Base-by-base conservation (phyloP, 2,329 filamentous ascomycete genomes). In the Paraconiothyrium sp. region DNA sequence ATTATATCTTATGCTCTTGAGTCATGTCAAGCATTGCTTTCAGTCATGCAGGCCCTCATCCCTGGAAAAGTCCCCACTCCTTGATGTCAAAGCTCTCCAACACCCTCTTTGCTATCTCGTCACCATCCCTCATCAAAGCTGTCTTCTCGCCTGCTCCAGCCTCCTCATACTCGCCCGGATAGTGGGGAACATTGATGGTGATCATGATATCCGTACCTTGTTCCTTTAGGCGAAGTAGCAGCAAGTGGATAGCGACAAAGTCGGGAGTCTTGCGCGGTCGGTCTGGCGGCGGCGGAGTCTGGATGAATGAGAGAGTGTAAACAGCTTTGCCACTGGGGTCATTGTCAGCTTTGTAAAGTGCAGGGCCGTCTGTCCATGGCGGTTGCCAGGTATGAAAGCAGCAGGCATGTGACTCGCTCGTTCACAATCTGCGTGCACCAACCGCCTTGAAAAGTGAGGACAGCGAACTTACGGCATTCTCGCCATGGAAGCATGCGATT, bases 111-210 rank as follows among this genome's bases (percentile, higher is more conserved):
- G 92, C 90, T 41, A 90, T 86, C 6, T 86, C 86, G 69, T 90
- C 66, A 32, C 77, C 81, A 27, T 70, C 85, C 55, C 89, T 90
- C 71, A 92, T 89, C 66, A 92, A 80, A 77, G 88, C 85, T 49
- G 75, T 76, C 59, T 89, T 79, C 72, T 92, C 88, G 16, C 94
- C 87, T 35, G 92, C 89, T 7, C 89, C 88, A 9, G 90, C 89
- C 77, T 89, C 87, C 70, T 89, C 84, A 75, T 93, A 93, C 76
- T 91, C 88, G 64, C 90, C 89, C 69, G 87, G 85, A 68, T 93
- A 90, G 74, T 95, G 90, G 32, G 94, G 94, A 51, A 97, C 91
- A 79, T 97, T 97, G 74, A 97, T 88, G 44, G 92, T 92, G 64
- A 97, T 88, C 50, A 97, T 82, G 43, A 98, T 81, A 78, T 98